A percentile compares a stretch with the other conserved stretches of the same genome.
Evolutionary conservation across 2,329 filamentous ascomycete genomes (phyloP).

Genomic region (Aspergillus chevalieri): DNA sequence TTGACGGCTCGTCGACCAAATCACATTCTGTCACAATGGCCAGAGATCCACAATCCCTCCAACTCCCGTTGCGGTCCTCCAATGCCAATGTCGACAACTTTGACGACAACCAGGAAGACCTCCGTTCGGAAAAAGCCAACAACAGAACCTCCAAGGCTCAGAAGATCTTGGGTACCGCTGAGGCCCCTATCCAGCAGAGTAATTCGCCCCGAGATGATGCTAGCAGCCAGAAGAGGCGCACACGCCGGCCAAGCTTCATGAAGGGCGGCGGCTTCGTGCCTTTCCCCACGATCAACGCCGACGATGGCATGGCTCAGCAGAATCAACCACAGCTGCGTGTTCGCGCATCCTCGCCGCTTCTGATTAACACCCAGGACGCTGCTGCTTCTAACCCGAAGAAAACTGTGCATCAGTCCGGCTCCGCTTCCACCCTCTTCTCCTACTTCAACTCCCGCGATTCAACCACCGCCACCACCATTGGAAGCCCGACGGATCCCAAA

Average conservation of each 20-base stretch:
- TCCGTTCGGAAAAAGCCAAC: conserved; percentile 9
- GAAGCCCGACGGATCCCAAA: conserved; percentile 11
- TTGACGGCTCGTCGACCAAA: neutral
- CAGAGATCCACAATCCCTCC: conserved; percentile 5
- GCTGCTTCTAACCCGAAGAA: conserved; percentile 25
- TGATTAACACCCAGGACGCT: conserved; percentile 32
- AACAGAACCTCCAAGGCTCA: conserved; percentile 26
- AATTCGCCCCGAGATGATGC: conserved; percentile 11
- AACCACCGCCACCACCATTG: conserved; percentile 24
- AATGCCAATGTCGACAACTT: conserved; percentile 9
- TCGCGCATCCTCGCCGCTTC: conserved; percentile 42
- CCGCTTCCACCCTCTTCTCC: conserved; percentile 42
- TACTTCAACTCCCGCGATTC: conserved; percentile 42
- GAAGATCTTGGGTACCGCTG: conserved; percentile 25
- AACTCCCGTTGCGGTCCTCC: conserved; percentile 12
- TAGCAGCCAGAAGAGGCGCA: conserved; percentile 14
- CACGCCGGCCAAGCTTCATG: conserved; percentile 34
- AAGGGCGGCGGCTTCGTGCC: conserved; percentile 19
- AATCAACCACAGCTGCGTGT: conserved; percentile 30
- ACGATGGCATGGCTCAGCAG: conserved; percentile 5
- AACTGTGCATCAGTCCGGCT: conserved; percentile 35
- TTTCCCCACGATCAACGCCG: conserved; percentile 16
- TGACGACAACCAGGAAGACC: neutral
- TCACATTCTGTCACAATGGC: neutral
- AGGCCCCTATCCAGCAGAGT: conserved; percentile 19